A percentile compares a stretch with the other conserved stretches of the same genome.
These are phyloP conservation scores for Apiospora koreana DNA, from an alignment of 2,329 filamentous ascomycete species.

Conservation along the genomic window DNA sequence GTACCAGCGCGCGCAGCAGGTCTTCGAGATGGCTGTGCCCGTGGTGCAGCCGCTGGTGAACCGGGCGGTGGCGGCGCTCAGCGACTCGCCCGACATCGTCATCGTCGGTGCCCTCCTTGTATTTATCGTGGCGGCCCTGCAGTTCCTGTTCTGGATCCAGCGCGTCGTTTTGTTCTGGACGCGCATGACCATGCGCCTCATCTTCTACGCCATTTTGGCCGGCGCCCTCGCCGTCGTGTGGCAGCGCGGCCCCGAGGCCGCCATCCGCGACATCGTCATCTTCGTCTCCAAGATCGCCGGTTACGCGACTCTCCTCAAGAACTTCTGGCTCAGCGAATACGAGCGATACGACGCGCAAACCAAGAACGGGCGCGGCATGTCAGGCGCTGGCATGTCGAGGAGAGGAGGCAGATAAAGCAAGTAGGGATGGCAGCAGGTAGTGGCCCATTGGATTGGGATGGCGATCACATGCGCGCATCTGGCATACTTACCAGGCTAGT, in stretches of 20 bases:
- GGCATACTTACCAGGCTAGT: constrained; percentile 4
- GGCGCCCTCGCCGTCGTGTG: constrained; percentile 58
- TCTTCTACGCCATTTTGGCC: constrained; percentile 64
- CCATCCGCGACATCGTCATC: constrained; percentile 57
- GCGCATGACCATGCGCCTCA: constrained; percentile 60
- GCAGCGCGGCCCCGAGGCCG: constrained; percentile 67
- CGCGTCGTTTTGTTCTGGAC: constrained; percentile 78
- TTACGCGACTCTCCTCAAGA: constrained; percentile 49
- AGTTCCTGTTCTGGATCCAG: constrained; percentile 71
- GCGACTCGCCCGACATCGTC: constrained; percentile 44
- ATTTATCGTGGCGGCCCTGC: constrained; percentile 59
- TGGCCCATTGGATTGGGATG: neutral
- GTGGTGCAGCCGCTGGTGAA: constrained; percentile 46
- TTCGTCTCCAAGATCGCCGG: constrained; percentile 44
- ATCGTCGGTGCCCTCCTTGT: constrained; percentile 50
- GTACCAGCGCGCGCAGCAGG: constrained; percentile 26
- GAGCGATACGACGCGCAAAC: constrained; percentile 55
- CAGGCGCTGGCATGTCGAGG: constrained; percentile 18
- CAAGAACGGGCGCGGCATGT: constrained; percentile 23
- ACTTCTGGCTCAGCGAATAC: constrained; percentile 61
- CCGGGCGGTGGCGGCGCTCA: constrained; percentile 35
- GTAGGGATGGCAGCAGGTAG: neutral
- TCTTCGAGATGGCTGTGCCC: constrained; percentile 37
- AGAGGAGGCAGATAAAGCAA: constrained; percentile 6
- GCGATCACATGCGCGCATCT: neutral